phyloP scores from a whole-genome alignment of 2,329 filamentous ascomycete genomes.

The Xylaria sp. region DNA sequence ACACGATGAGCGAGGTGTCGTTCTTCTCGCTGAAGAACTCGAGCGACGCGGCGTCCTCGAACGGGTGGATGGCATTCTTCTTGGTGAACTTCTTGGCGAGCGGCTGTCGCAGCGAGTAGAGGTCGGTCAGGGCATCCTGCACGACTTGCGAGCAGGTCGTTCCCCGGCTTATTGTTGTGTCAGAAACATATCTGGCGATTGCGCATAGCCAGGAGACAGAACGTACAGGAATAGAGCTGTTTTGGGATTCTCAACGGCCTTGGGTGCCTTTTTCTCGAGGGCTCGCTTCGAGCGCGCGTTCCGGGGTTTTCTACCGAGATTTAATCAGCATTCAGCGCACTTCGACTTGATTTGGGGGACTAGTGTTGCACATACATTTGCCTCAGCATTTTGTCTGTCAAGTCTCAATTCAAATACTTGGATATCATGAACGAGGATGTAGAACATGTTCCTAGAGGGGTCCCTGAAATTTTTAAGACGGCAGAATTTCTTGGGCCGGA shows the following conservation, averaged over 20 bases:
- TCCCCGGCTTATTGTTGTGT: slow-evolving; percentile 56
- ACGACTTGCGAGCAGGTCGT: slow-evolving; percentile 81
- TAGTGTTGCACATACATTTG: slow-evolving; percentile 28
- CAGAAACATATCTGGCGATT: slow-evolving; percentile 4
- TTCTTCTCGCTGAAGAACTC: slow-evolving; percentile 98
- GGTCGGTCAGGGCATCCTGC: slow-evolving; percentile 81
- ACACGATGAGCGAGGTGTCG: slow-evolving; percentile 83
- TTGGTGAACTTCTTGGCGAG: slow-evolving; percentile 91
- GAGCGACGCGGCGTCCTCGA: slow-evolving; percentile 83
- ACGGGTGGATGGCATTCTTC: slow-evolving; percentile 94
- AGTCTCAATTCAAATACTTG: slow-evolving; percentile 2
- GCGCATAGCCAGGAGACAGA: neutral
- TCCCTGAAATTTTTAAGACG: slow-evolving; percentile 33
- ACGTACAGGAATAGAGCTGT: slow-evolving; percentile 77
- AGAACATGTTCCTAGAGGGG: slow-evolving; percentile 9
- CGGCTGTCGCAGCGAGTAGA: slow-evolving; percentile 82
- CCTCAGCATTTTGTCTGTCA: slow-evolving; percentile 29
- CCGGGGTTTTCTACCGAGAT: slow-evolving; percentile 56
- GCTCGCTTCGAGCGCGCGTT: slow-evolving; percentile 91
- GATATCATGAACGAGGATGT: slow-evolving; percentile 3
- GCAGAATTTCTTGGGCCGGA: slow-evolving; percentile 28
- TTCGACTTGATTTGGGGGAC: neutral
- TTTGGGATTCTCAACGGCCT: slow-evolving; percentile 87
- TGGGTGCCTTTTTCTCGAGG: slow-evolving; percentile 89
- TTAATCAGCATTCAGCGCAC: slow-evolving; percentile 5